Evolutionary conservation across 441 rosid genomes (phyloP).

Genomic region (Breynia disticha): DNA sequence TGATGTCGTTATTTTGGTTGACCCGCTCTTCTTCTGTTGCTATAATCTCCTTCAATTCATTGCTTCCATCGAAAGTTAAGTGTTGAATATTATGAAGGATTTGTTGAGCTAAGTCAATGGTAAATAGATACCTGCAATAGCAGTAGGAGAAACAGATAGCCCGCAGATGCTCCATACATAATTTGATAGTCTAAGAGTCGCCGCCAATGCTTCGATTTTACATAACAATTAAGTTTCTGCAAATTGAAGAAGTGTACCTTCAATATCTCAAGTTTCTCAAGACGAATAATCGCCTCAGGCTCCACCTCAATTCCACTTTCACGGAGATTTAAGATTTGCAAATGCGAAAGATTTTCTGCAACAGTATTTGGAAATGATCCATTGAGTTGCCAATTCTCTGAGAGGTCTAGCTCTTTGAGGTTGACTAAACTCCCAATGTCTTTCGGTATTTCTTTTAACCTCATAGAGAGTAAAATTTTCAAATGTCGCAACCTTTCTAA

Average conservation of each 20-base stretch:
- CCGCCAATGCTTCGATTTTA: not conserved
- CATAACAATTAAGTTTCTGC: not conserved
- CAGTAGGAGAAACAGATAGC: too few relatives aligned
- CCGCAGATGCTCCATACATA: too few relatives aligned
- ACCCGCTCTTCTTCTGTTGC: too few relatives aligned
- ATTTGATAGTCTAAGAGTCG: not conserved
- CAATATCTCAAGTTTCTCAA: not conserved
- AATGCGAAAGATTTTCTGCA: not conserved
- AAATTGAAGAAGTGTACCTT: too few relatives aligned
- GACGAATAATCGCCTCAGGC: not conserved
- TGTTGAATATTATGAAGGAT: too few relatives aligned
- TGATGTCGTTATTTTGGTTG: too few relatives aligned
- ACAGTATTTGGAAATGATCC: not conserved
- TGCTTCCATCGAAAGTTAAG: too few relatives aligned
- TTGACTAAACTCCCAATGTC: not conserved
- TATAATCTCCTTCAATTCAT: too few relatives aligned
- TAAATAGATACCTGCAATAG: too few relatives aligned
- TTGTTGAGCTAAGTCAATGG: too few relatives aligned
- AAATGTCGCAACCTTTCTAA: not conserved
- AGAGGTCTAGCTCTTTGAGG: not conserved
- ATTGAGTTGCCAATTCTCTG: not conserved
- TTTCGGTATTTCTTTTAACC: not conserved
- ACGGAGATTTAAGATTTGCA: not conserved
- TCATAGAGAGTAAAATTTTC: not conserved
- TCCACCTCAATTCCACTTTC: not conserved